Percentiles rank a stretch among this genome's conserved stretches.
phyloP scores from a whole-genome alignment of 192 early-diverging fungal species.

The Umbelopsis vinacea region DNA sequence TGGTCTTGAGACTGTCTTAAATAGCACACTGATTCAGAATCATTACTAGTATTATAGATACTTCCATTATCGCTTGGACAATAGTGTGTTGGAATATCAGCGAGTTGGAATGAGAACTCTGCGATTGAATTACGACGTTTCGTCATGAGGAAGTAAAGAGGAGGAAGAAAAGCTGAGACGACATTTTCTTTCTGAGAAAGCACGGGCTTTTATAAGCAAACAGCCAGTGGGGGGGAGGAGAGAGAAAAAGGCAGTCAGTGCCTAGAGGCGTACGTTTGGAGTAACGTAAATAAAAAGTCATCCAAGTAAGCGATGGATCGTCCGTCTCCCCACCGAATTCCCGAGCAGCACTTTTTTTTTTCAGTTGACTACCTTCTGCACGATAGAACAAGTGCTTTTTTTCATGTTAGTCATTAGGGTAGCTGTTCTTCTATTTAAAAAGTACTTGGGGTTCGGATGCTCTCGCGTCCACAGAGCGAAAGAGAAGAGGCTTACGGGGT shows the following conservation, averaged over 20 bases:
- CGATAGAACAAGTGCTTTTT: too few relatives aligned
- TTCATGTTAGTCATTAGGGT: too few relatives aligned
- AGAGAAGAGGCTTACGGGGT: too few relatives aligned
- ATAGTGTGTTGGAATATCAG: constrained; percentile 7
- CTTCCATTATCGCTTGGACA: constrained; percentile 19
- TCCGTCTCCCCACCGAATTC: background rate
- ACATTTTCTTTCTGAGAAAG: background rate
- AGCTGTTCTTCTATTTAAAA: too few relatives aligned
- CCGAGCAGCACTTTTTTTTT: background rate
- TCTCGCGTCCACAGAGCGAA: background rate
- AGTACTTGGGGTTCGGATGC: too few relatives aligned
- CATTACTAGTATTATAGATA: constrained; percentile 11
- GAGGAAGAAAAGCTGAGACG: background rate
- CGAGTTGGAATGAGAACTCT: constrained; percentile 9
- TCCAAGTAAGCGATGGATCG: constrained; percentile 4
- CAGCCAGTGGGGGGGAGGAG: background rate
- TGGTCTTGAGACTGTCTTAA: background rate
- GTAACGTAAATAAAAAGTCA: constrained; percentile 24
- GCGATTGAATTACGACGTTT: constrained; percentile 19
- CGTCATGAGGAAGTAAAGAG: background rate
- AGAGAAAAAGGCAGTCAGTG: background rate
- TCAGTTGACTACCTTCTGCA: too few relatives aligned
- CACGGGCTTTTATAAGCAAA: constrained; percentile 15
- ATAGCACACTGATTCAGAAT: background rate
- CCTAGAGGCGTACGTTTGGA: background rate